Evolutionary conservation across 495 filamentous ascomycete genomes (phyloP).

Genomic region (Tuber aestivum): DNA sequence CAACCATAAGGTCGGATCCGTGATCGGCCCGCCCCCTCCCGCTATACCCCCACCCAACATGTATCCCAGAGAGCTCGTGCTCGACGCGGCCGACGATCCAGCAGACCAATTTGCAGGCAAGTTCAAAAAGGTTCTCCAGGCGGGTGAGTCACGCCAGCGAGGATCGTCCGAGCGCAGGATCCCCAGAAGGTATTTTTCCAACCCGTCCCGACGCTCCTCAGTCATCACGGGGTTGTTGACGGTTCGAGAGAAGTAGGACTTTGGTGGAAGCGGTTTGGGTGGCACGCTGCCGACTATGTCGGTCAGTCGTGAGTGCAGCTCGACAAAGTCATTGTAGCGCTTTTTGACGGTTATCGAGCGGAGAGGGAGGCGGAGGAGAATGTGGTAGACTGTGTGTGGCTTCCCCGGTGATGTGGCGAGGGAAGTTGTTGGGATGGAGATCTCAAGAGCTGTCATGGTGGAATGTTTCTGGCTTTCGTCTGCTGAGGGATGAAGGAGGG

Average conservation of each 20-base stretch:
- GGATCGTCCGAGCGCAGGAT: conserved; percentile 70
- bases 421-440: conserved; percentile 72
- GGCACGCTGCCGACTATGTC: conserved; percentile 57
- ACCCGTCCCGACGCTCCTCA: conserved; percentile 65
- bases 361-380: conserved; percentile 78
- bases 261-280: conserved; percentile 55
- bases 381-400: conserved; percentile 86
- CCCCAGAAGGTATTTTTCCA: conserved; percentile 75
- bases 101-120: conserved; percentile 56
- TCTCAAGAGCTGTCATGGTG: conserved; percentile 58
- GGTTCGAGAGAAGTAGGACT: conserved; percentile 82
- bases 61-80: conserved; percentile 45
- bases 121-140: conserved; percentile 82
- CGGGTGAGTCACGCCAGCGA: conserved; percentile 76
- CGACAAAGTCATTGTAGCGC: conserved; percentile 86
- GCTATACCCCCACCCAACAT: conserved; percentile 44
- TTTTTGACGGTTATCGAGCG: conserved; percentile 82
- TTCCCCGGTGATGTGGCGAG: conserved; percentile 56
- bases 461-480: not conserved
- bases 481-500: not conserved
- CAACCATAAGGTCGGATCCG: conserved; percentile 77
- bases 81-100: conserved; percentile 47
- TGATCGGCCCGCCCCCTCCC: conserved; percentile 49
- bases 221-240: conserved; percentile 68
- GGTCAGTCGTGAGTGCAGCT: conserved; percentile 65